Conservation (phyloP, 164 flowering plant species). For the Cinnamomum chago region DNA sequence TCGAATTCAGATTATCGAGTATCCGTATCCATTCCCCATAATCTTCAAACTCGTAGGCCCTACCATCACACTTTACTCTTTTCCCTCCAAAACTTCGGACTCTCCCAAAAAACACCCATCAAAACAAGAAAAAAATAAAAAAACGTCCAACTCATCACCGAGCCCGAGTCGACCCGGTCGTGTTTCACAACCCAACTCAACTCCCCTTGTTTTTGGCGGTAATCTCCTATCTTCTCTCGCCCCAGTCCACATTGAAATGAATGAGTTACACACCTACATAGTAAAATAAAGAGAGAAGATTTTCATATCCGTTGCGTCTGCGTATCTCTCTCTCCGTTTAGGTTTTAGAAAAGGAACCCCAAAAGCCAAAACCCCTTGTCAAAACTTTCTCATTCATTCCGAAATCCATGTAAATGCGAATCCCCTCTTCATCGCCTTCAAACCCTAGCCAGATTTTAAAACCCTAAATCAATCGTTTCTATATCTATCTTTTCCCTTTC, state of each 20-base stretch:
- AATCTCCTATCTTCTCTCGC: neutral
- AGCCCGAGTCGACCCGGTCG: too few relatives aligned
- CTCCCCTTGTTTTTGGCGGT: conserved; percentile 2
- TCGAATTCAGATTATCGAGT: too few relatives aligned
- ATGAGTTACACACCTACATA: neutral
- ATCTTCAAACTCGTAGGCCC: too few relatives aligned
- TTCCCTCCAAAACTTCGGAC: too few relatives aligned
- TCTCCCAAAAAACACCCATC: too few relatives aligned
- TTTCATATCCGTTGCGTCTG: conserved; percentile 6
- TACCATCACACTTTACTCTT: too few relatives aligned
- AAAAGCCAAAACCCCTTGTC: neutral
- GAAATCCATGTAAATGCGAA: neutral
- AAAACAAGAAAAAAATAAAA: too few relatives aligned
- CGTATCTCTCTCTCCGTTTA: neutral
- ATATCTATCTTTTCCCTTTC: neutral
- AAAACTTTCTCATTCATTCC: neutral
- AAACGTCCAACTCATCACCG: too few relatives aligned
- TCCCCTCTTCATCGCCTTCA: neutral
- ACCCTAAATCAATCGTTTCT: neutral
- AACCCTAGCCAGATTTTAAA: neutral
- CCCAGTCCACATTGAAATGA: neutral
- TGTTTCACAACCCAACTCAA: too few relatives aligned
- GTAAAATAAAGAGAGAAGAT: too few relatives aligned
- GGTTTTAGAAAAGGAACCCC: neutral
- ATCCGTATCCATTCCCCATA: too few relatives aligned